Evolutionary conservation across 257 asterid species (phyloP).

Genomic region (Apocynum venetum): DNA sequence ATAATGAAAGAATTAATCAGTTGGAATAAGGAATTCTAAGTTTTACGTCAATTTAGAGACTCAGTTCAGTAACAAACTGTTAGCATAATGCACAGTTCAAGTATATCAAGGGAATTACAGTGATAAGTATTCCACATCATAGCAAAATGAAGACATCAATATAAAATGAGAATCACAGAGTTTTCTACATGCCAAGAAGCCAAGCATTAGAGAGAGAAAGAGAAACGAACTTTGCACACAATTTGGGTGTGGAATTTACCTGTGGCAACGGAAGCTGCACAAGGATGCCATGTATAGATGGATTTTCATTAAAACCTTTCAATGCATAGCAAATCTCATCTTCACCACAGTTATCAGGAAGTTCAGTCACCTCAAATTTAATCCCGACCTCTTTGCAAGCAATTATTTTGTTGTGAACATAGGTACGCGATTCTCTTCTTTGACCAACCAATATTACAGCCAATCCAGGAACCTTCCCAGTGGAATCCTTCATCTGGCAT

Average conservation of each 20-base stretch:
- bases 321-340: constrained; percentile 53
- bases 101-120: background rate
- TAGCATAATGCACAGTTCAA: background rate
- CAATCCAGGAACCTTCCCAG: constrained; percentile 70
- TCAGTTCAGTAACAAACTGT: background rate
- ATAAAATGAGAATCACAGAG: background rate
- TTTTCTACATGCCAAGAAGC: background rate
- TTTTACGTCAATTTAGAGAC: background rate
- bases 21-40: background rate
- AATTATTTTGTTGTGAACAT: constrained; percentile 65
- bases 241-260: constrained; percentile 28
- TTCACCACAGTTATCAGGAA: constrained; percentile 65
- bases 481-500: constrained; percentile 52
- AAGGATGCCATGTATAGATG: constrained; percentile 73
- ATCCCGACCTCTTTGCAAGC: constrained; percentile 90
- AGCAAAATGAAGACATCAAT: background rate
- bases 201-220: background rate
- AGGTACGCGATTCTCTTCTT: constrained; percentile 66
- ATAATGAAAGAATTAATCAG: background rate
- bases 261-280: constrained; percentile 95
- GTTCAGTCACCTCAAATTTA: constrained; percentile 41
- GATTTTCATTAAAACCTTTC: constrained; percentile 53
- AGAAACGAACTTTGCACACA: background rate
- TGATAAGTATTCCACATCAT: background rate
- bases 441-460: constrained; percentile 84